phyloP scores from a whole-genome alignment of 768 basidiomycete species.

The Filobasidium floriforme region DNA sequence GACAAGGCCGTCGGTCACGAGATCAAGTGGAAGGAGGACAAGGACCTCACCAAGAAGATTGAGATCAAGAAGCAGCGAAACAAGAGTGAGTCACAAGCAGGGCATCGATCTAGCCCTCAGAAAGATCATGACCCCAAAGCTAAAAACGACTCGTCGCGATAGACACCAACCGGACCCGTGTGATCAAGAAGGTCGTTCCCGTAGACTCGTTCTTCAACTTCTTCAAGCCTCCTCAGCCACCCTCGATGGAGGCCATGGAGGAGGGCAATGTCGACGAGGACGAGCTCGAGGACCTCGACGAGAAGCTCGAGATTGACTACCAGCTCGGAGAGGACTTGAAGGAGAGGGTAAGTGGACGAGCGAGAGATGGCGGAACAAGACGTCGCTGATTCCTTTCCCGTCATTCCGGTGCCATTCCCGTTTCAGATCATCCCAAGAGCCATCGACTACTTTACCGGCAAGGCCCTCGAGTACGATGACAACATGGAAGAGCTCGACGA shows the following conservation, averaged over 20 bases:
- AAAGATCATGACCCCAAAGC: too few species aligned
- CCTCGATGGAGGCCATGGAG: slow-evolving; percentile 61
- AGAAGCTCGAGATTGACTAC: slow-evolving; percentile 90
- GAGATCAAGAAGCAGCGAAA: slow-evolving; percentile 99
- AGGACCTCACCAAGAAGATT: slow-evolving; percentile 92
- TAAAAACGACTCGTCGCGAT: neutral
- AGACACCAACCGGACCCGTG: slow-evolving; percentile 51
- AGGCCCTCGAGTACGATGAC: slow-evolving; percentile 72
- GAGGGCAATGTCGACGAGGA: slow-evolving; percentile 65
- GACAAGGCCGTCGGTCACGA: slow-evolving; percentile 84
- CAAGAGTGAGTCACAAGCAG: slow-evolving; percentile 62
- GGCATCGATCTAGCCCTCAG: slow-evolving; percentile 6
- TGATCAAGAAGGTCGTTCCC: slow-evolving; percentile 67
- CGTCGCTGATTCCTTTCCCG: neutral
- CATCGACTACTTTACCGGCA: slow-evolving; percentile 94
- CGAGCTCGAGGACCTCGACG: slow-evolving; percentile 81
- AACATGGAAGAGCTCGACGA: slow-evolving; percentile 40
- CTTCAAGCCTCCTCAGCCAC: slow-evolving; percentile 74
- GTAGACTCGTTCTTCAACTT: slow-evolving; percentile 99
- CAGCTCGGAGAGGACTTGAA: slow-evolving; percentile 98
- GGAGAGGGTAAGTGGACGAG: slow-evolving; percentile 66
- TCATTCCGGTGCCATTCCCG: neutral
- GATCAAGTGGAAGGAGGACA: slow-evolving; percentile 97
- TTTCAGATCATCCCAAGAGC: slow-evolving; percentile 83
- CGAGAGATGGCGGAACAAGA: neutral